Conservation (phyloP, 1,284 basidiomycete genomes). For the Apiotrichum gamsii region DNA sequence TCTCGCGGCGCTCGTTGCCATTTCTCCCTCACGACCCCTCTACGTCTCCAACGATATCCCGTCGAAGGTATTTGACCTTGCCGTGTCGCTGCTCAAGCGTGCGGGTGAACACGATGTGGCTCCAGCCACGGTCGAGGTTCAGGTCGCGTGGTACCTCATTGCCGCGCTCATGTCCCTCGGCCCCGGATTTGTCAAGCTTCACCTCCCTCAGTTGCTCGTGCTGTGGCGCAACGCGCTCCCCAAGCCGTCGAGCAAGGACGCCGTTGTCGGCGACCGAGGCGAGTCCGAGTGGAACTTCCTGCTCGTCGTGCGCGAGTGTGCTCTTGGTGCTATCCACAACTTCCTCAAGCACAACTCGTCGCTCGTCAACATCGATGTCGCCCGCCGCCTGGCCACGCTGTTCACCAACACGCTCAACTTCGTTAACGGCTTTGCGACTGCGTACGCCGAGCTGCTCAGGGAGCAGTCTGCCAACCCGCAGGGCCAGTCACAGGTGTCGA, state of each 20-base stretch:
- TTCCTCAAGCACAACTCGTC: conserved; percentile 76
- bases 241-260: conserved; percentile 85
- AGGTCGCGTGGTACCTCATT: conserved; percentile 90
- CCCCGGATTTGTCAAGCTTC: conserved; percentile 84
- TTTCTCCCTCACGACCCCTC: conserved; percentile 78
- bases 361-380: conserved; percentile 84
- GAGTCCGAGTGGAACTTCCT: conserved; percentile 85
- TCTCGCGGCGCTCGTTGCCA: conserved; percentile 75
- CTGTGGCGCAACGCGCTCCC: conserved; percentile 96
- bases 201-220: conserved; percentile 84
- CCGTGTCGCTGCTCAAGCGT: conserved; percentile 81
- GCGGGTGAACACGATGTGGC: conserved; percentile 84
- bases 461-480: conserved; percentile 43
- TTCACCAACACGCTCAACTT: conserved; percentile 87
- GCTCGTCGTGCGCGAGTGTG: conserved; percentile 82
- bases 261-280: conserved; percentile 58
- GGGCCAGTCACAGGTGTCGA: conserved; percentile 31
- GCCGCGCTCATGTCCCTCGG: conserved; percentile 87
- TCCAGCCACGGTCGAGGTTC: conserved; percentile 76
- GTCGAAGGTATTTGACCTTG: conserved; percentile 83
- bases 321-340: conserved; percentile 77
- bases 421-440: conserved; percentile 56
- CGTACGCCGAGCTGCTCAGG: conserved; percentile 45
- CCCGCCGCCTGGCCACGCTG: conserved; percentile 75
- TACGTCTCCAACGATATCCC: conserved; percentile 93